phyloP scores from a whole-genome alignment of 2,329 filamentous ascomycete species.

The Pyrenochaeta sp. region DNA sequence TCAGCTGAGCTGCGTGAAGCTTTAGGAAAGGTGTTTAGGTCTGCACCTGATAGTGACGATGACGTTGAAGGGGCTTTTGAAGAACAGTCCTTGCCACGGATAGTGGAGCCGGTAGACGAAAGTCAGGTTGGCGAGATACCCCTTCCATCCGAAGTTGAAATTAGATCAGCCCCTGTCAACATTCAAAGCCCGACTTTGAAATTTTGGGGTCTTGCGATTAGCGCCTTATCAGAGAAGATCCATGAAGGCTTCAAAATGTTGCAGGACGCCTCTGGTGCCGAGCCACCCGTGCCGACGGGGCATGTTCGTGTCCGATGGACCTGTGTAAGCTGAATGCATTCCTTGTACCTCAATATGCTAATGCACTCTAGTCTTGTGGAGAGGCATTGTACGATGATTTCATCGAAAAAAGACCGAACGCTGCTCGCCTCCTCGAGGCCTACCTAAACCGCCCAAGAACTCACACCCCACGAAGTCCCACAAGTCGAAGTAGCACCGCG shows the following conservation, averaged over 20 bases:
- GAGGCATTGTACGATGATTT: slow-evolving; percentile 51
- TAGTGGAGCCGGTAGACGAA: slow-evolving; percentile 22
- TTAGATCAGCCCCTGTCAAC: slow-evolving; percentile 20
- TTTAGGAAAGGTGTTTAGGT: slow-evolving; percentile 23
- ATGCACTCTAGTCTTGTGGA: slow-evolving; percentile 37
- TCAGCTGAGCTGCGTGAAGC: slow-evolving; percentile 31
- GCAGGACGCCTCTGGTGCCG: slow-evolving; percentile 36
- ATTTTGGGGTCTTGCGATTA: slow-evolving; percentile 32
- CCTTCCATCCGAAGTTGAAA: slow-evolving; percentile 32
- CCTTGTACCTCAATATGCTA: slow-evolving; percentile 1
- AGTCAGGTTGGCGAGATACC: slow-evolving; percentile 29
- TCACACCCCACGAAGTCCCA: slow-evolving; percentile 33
- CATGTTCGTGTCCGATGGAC: slow-evolving; percentile 49
- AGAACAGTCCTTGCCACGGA: slow-evolving; percentile 14
- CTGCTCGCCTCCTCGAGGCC: slow-evolving; percentile 49
- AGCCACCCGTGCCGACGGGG: slow-evolving; percentile 35
- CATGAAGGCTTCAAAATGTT: slow-evolving; percentile 31
- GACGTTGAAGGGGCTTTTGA: background rate
- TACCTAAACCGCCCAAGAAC: slow-evolving; percentile 47
- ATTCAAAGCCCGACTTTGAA: slow-evolving; percentile 20
- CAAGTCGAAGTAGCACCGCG: slow-evolving; percentile 31
- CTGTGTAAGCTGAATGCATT: slow-evolving; percentile 33
- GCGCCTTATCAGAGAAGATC: slow-evolving; percentile 28
- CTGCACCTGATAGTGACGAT: slow-evolving; percentile 2
- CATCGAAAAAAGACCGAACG: slow-evolving; percentile 47